Evolutionary conservation across 257 asterid genomes (phyloP).

Genomic region (Salvia splendens): DNA sequence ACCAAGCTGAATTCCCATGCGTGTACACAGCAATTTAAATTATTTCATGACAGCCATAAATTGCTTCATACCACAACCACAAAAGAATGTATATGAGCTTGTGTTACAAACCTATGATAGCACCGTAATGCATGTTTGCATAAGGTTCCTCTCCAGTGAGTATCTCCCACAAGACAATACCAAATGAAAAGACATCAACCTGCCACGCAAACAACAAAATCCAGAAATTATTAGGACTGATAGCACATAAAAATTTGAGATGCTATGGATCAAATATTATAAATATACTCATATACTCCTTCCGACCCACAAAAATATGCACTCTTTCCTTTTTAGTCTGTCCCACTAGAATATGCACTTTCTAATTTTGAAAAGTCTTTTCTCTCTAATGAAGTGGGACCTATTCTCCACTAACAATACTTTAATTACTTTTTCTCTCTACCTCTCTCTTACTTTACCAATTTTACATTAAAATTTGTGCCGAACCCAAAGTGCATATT

Average conservation of each 20-base stretch:
- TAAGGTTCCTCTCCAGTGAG: conserved; percentile 98
- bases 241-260: conserved; percentile 9
- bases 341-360: no score
- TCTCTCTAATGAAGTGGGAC: no score
- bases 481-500: no score
- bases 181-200: conserved; percentile 97
- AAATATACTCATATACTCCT: neutral
- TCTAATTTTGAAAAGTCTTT: no score
- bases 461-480: no score
- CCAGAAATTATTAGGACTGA: conserved; percentile 9
- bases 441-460: no score
- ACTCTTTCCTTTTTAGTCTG: no score
- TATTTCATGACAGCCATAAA: neutral
- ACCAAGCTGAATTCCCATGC: neutral
- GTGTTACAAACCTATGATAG: conserved; percentile 62
- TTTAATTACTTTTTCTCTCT: no score
- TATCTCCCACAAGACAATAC: conserved; percentile 96
- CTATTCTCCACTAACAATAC: no score
- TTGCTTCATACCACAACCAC: conserved; percentile 10
- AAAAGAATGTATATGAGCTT: neutral
- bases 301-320: no score
- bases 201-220: conserved; percentile 38
- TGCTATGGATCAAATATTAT: neutral
- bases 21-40: neutral
- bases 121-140: conserved; percentile 95